These are phyloP conservation scores for Salvia miltiorrhiza DNA, from an alignment of 257 asterid species.

Conservation along the genomic window DNA sequence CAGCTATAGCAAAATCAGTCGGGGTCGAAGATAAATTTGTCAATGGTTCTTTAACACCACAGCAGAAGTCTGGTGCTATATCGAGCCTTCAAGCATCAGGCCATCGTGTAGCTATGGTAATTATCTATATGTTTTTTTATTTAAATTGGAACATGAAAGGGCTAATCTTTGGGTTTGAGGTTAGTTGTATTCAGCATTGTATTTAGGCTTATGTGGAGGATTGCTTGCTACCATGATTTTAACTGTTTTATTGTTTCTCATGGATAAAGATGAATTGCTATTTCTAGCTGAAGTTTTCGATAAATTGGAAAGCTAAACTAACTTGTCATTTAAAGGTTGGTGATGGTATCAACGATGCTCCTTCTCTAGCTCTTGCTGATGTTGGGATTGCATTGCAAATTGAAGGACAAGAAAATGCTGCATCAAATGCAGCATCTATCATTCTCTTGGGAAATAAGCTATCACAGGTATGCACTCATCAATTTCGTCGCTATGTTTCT, in stretches of 20 bases:
- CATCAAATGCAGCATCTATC: slow-evolving; percentile 95
- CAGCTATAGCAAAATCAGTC: slow-evolving; percentile 75
- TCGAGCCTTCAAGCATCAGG: slow-evolving; percentile 82
- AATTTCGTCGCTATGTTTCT: neutral
- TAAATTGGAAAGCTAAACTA: neutral
- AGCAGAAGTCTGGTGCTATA: slow-evolving; percentile 71
- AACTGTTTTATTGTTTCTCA: no score
- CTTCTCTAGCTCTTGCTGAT: slow-evolving; percentile 96
- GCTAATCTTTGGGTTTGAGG: neutral
- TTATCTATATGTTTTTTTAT: slow-evolving; percentile 1
- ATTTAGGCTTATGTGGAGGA: neutral
- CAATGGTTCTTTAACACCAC: slow-evolving; percentile 79
- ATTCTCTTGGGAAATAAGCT: slow-evolving; percentile 87
- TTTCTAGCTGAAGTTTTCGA: neutral
- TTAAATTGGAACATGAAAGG: neutral
- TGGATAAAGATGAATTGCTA: neutral
- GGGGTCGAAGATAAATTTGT: slow-evolving; percentile 70
- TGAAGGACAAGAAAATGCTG: slow-evolving; percentile 97
- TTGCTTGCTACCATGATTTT: no score
- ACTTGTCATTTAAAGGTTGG: slow-evolving; percentile 68
- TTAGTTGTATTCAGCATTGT: neutral
- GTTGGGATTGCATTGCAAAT: slow-evolving; percentile 94
- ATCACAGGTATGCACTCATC: slow-evolving; percentile 57
- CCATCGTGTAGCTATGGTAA: slow-evolving; percentile 89
- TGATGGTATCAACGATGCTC: slow-evolving; percentile 97